Percentiles rank a stretch among this genome's conserved stretches.
Conservation (phyloP, 1,284 basidiomycete species). For the Singerocomus rubriflavus region DNA sequence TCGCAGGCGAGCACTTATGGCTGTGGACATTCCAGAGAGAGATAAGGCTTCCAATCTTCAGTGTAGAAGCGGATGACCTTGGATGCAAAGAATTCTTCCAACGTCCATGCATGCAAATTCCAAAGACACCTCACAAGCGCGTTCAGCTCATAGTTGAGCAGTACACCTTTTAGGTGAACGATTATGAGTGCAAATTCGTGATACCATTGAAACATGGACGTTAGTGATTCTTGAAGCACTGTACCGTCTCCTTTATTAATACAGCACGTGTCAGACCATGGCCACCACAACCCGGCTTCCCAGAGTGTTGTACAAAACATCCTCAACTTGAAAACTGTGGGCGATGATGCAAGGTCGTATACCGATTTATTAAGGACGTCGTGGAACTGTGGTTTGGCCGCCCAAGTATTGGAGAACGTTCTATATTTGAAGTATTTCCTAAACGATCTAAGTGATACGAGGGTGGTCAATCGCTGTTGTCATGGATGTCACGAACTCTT, state of each 20-base stretch:
- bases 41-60: background rate
- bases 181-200: background rate
- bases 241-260: background rate
- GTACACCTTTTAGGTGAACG: background rate
- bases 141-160: background rate
- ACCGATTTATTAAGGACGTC: background rate
- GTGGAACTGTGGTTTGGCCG: background rate
- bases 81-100: background rate
- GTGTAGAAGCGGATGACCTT: background rate
- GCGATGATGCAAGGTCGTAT: background rate
- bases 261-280: background rate
- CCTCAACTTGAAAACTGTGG: background rate
- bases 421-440: slow-evolving; percentile 1
- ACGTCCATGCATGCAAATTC: background rate
- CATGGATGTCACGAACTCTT: background rate
- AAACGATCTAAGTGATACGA: background rate
- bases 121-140: background rate
- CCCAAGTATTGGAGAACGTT: slow-evolving; percentile 9
- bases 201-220: slow-evolving; percentile 1
- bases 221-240: background rate
- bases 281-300: background rate
- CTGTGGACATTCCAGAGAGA: background rate
- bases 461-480: background rate
- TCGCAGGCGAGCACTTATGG: background rate
- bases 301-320: slow-evolving; percentile 1